phyloP scores from a whole-genome alignment of 441 rosid genomes.

The Breynia disticha region DNA sequence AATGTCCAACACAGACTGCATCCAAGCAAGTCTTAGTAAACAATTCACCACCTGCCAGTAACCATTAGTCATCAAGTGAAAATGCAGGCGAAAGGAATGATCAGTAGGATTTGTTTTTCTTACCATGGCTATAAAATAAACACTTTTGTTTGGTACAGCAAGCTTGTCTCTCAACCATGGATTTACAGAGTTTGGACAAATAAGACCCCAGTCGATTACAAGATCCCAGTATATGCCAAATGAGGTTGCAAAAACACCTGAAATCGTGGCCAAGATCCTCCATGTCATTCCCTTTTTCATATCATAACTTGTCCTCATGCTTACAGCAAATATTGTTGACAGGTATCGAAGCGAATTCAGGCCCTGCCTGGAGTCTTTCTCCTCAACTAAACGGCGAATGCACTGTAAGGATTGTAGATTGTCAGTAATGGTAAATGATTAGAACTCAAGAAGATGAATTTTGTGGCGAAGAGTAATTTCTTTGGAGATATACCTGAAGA shows the following conservation, averaged over 20 bases:
- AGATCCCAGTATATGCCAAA: conserved; percentile 61
- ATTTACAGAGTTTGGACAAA: conserved; percentile 42
- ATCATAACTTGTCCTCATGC: conserved; percentile 36
- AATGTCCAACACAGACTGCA: conserved; percentile 61
- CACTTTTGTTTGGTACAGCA: conserved; percentile 36
- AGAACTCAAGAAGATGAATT: neutral
- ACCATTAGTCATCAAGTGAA: neutral
- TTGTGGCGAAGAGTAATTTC: neutral
- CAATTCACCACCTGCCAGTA: conserved; percentile 52
- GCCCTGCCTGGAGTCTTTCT: conserved; percentile 31
- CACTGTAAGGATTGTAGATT: conserved; percentile 26
- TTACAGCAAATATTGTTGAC: conserved; percentile 54
- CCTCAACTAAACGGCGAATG: conserved; percentile 50
- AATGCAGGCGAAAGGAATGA: neutral
- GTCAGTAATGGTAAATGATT: neutral
- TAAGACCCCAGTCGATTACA: conserved; percentile 74
- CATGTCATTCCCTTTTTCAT: conserved; percentile 18
- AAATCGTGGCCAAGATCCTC: conserved; percentile 41
- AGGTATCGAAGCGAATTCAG: conserved; percentile 45
- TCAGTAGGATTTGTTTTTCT: neutral
- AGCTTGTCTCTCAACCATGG: conserved; percentile 84
- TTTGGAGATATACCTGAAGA: conserved; percentile 42
- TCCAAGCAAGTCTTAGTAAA: conserved; percentile 79
- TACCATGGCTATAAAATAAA: conserved; percentile 72
- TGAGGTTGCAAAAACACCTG: conserved; percentile 46